Base-by-base conservation (phyloP, 2,329 filamentous ascomycete genomes). In the Pyricularia pennisetigena region DNA sequence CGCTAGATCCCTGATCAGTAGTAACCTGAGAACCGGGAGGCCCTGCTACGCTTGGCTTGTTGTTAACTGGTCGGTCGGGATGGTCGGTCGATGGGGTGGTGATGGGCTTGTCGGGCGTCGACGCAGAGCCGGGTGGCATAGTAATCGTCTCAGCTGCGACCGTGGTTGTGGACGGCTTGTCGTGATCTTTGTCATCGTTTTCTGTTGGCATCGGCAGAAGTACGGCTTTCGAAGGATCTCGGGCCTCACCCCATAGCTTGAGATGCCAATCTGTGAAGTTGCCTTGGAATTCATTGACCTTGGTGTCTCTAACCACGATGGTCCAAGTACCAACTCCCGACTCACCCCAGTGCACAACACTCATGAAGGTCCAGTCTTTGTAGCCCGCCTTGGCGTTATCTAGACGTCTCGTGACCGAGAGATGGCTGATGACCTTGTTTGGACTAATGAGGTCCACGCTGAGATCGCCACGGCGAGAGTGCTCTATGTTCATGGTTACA, bases 351-450 rank as follows among this genome's bases (percentile, higher is more conserved):
- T 99, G 95, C 71, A 90, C 94, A 54, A 99, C 95, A 70, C 90
- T 96, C 95, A 99, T 99, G 74, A 99, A 99, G 0, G 94, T 98
- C 95, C 95, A 99, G 79, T 98, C 93, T 54, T 89, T 81, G 76
- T 98, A 99, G 9, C 95, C 95, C 26, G 80, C 78, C 0, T 80
- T 76, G 49, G 84, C 85, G 1, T 84, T 81, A 77, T 99, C 95
- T 26, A 86, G 78, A 69, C 84, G 84, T 71, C 95, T 90, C 1
- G 90, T 82, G 14, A 89, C 91, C 4, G 94, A 90, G 67, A 99
- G 86, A 75, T 97, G 90, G 75, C 93, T 97, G 71, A 93, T 82
- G 69, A 97, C 81, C 10, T 92, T 91, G 35, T 87, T 82, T 0
- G 95, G 95, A 73, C 93, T 97, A 75, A 92, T 87, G 64, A 99